Conservation (phyloP, 2,329 filamentous ascomycete genomes). For the Elsinoe ampelina region DNA sequence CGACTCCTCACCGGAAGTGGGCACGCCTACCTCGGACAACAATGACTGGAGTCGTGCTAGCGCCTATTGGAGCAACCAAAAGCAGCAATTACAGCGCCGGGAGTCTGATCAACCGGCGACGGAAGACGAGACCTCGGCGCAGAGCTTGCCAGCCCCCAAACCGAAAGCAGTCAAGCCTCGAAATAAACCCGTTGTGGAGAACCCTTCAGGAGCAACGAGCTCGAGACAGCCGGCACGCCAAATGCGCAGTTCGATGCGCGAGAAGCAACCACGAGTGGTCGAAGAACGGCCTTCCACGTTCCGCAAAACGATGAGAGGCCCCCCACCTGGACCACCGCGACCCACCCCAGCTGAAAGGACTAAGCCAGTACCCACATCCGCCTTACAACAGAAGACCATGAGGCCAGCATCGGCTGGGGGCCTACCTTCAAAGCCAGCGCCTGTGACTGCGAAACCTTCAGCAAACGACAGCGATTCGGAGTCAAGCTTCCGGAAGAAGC, state of each 20-base stretch:
- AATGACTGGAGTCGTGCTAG: constrained; percentile 55
- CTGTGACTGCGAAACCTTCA: background rate
- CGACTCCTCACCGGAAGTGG: constrained; percentile 12
- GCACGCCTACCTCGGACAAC: constrained; percentile 22
- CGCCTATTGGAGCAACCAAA: constrained; percentile 59
- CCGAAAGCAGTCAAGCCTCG: constrained; percentile 33
- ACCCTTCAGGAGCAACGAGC: background rate
- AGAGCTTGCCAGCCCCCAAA: constrained; percentile 19
- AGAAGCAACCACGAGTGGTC: constrained; percentile 21
- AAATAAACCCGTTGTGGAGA: constrained; percentile 15
- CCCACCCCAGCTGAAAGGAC: constrained; percentile 12
- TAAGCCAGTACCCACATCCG: constrained; percentile 25
- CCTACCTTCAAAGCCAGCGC: background rate
- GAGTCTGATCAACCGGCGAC: constrained; percentile 37
- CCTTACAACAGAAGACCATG: constrained; percentile 32
- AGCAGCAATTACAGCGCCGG: constrained; percentile 52
- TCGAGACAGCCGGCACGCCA: background rate
- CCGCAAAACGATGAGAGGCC: constrained; percentile 30
- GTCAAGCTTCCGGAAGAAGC: constrained; percentile 66
- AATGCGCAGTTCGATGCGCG: constrained; percentile 12
- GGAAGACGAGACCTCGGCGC: constrained; percentile 21
- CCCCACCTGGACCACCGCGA: constrained; percentile 1
- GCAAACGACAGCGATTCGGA: constrained; percentile 37
- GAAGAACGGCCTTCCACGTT: constrained; percentile 18
- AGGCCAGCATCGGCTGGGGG: constrained; percentile 13